Conservation (phyloP, 768 basidiomycete genomes). For the Lentinula boryana region DNA sequence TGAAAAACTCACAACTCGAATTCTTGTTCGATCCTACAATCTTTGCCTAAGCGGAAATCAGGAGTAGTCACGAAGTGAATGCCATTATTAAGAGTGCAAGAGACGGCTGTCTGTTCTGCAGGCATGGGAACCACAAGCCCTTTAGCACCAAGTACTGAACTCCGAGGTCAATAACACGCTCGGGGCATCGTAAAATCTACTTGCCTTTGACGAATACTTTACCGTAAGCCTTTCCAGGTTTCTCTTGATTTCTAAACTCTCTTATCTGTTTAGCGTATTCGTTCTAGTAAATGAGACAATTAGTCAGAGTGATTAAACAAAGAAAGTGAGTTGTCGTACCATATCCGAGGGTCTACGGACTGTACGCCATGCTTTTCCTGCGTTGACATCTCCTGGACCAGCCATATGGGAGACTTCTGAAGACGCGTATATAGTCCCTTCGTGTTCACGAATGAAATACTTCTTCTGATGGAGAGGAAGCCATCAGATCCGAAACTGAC, state of each 20-base stretch:
- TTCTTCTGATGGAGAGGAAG: conserved; percentile 35
- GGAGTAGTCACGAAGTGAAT: conserved; percentile 94
- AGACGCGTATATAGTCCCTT: conserved; percentile 74
- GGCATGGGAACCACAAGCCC: conserved; percentile 76
- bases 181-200: conserved; percentile 11
- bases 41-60: conserved; percentile 52
- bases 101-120: conserved; percentile 62
- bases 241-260: conserved; percentile 73
- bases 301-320: conserved; percentile 3
- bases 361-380: conserved; percentile 79
- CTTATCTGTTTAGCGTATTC: conserved; percentile 90
- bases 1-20: conserved; percentile 71
- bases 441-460: conserved; percentile 79
- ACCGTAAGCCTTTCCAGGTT: conserved; percentile 74
- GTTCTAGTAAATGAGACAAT: conserved; percentile 45
- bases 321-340: conserved; percentile 49
- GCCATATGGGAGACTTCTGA: conserved; percentile 68
- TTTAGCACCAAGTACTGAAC: conserved; percentile 69
- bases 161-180: conserved; percentile 6
- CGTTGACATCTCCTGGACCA: conserved; percentile 77
- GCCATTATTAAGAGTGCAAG: conserved; percentile 91
- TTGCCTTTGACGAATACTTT: conserved; percentile 93
- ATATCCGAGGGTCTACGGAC: conserved; percentile 91
- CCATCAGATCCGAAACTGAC: background rate
- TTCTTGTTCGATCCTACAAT: conserved; percentile 75